Conservation (phyloP, 2,329 filamentous ascomycete species). For the Clathrospora elynae region DNA sequence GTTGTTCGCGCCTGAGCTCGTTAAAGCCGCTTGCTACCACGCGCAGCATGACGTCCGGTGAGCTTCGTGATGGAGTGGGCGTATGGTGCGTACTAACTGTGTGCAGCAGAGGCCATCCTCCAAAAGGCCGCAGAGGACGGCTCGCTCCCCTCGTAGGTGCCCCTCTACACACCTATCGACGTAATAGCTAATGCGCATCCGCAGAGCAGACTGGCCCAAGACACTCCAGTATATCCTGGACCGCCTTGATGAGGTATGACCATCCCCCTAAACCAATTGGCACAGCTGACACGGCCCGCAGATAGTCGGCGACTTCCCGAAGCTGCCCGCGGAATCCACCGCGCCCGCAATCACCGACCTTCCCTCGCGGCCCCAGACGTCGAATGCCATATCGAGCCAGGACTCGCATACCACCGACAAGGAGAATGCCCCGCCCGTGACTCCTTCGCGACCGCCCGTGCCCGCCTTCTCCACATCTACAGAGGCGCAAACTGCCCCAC, state of each 20-base stretch:
- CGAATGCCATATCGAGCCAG: conserved; percentile 38
- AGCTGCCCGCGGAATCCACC: conserved; percentile 56
- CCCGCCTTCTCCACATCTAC: conserved; percentile 50
- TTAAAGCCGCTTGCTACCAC: too few relatives aligned
- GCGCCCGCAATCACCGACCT: conserved; percentile 45
- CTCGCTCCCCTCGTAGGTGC: conserved; percentile 62
- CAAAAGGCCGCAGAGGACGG: conserved; percentile 63
- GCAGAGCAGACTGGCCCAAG: conserved; percentile 70
- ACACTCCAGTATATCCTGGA: conserved; percentile 69
- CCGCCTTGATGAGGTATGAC: conserved; percentile 67
- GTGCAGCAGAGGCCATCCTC: conserved; percentile 56
- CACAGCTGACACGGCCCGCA: conserved; percentile 45
- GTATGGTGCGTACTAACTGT: conserved; percentile 21
- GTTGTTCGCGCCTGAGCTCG: too few relatives aligned
- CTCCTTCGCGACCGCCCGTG: conserved; percentile 49
- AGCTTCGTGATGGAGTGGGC: neutral
- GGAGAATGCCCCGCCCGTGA: conserved; percentile 65
- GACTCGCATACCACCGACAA: conserved; percentile 67
- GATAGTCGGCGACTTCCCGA: conserved; percentile 79
- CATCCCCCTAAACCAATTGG: neutral
- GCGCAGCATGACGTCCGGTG: conserved; percentile 29
- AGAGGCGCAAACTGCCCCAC: conserved; percentile 34
- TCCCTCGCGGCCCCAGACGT: conserved; percentile 24
- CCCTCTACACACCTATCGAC: conserved; percentile 9
- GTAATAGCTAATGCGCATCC: conserved; percentile 38